phyloP scores from a whole-genome alignment of 495 filamentous ascomycete genomes.

The Elaphomyces granulatus region DNA sequence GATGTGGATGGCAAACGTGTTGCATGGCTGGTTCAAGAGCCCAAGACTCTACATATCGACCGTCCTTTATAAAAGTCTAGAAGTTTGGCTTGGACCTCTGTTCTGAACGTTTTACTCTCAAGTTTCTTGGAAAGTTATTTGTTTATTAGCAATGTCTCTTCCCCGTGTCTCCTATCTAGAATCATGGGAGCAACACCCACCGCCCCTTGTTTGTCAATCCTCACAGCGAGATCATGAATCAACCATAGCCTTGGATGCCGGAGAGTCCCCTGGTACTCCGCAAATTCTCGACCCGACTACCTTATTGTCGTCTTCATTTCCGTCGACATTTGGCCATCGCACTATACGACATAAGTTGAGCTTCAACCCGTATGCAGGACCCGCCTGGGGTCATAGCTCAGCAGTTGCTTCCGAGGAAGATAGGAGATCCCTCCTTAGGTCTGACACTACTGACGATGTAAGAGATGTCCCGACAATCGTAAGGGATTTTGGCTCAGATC shows the following conservation, averaged over 20 bases:
- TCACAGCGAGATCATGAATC: not conserved
- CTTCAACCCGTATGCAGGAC: slow-evolving; percentile 33
- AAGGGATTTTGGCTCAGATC: too few relatives aligned
- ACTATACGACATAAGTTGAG: slow-evolving; percentile 20
- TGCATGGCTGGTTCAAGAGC: too few relatives aligned
- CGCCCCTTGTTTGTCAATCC: slow-evolving; percentile 17
- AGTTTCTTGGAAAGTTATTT: too few relatives aligned
- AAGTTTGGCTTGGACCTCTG: too few relatives aligned
- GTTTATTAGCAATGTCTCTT: slow-evolving; percentile 16
- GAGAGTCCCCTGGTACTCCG: not conserved
- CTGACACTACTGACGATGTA: too few relatives aligned
- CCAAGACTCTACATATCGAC: too few relatives aligned
- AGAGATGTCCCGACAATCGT: too few relatives aligned
- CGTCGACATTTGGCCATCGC: slow-evolving; percentile 20
- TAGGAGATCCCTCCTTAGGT: slow-evolving; percentile 11
- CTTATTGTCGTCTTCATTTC: slow-evolving; percentile 28
- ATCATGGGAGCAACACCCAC: slow-evolving; percentile 31
- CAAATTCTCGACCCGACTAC: not conserved
- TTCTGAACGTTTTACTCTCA: too few relatives aligned
- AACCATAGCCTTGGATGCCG: not conserved
- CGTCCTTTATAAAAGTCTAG: too few relatives aligned
- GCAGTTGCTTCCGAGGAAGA: slow-evolving; percentile 21
- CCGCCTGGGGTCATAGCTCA: slow-evolving; percentile 23
- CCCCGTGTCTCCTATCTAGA: slow-evolving; percentile 27
- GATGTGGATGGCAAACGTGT: too few relatives aligned